Percentiles rank a stretch among this genome's conserved stretches.
These are phyloP conservation scores for Aquanectria penicillioides DNA, from an alignment of 2,329 filamentous ascomycete genomes.

Conservation along the genomic window DNA sequence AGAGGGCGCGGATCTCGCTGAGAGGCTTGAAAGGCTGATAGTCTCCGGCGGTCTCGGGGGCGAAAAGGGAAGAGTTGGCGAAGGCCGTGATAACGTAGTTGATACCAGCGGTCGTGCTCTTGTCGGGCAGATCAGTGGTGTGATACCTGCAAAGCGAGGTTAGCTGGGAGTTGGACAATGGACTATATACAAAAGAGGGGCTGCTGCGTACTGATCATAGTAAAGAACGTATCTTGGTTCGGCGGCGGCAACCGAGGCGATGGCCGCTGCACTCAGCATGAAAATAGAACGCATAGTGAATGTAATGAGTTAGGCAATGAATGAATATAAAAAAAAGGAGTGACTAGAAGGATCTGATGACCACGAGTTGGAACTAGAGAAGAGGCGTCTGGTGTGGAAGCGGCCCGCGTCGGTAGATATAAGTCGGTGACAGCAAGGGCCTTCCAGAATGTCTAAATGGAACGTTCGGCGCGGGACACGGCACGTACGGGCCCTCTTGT, in stretches of 20 bases:
- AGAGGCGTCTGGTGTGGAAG: background rate
- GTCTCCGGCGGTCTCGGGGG: conserved; percentile 46
- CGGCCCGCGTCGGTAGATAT: background rate
- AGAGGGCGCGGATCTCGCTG: conserved; percentile 60
- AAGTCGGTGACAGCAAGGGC: background rate
- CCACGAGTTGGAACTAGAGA: background rate
- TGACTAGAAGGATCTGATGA: background rate
- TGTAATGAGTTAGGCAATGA: background rate
- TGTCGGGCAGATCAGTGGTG: conserved; percentile 47
- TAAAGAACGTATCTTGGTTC: conserved; percentile 53
- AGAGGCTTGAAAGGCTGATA: conserved; percentile 66
- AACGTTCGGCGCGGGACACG: background rate
- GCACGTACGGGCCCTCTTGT: background rate
- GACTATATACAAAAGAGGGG: background rate
- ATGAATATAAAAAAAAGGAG: conserved; percentile 4
- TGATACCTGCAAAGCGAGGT: conserved; percentile 51
- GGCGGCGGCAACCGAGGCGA: conserved; percentile 29
- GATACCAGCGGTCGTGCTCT: conserved; percentile 53
- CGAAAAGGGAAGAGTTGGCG: conserved; percentile 61
- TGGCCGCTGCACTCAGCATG: conserved; percentile 26
- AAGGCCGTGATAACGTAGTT: conserved; percentile 67
- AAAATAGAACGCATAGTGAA: conserved; percentile 23
- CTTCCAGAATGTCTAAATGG: conserved; percentile 5
- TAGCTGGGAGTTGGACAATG: background rate
- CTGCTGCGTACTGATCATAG: conserved; percentile 54